Percentiles rank a stretch among this genome's conserved stretches.
These are phyloP conservation scores for Xanthoconium purpureum DNA, from an alignment of 768 basidiomycete genomes.

Conservation along the genomic window DNA sequence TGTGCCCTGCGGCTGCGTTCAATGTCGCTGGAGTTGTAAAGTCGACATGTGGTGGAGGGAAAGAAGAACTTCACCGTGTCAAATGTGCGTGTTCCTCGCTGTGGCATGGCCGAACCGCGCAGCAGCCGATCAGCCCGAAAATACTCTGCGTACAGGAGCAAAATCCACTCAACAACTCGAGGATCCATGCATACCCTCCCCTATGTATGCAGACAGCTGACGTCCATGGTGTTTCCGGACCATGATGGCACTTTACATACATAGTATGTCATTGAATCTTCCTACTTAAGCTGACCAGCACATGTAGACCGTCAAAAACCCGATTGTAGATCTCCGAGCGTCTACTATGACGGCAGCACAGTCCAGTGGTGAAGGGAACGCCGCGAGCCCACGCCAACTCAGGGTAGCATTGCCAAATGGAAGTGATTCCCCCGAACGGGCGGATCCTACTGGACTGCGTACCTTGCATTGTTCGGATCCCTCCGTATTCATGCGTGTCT, in stretches of 20 bases:
- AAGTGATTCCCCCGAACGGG: conserved; percentile 12
- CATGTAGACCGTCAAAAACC: not conserved
- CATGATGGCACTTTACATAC: not conserved
- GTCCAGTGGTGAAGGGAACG: not conserved
- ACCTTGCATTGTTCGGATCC: conserved; percentile 1
- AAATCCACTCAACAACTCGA: conserved; percentile 13
- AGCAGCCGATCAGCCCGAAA: conserved; percentile 16
- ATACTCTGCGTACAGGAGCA: not conserved
- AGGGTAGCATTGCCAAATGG: conserved; percentile 4
- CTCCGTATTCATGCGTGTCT: not conserved
- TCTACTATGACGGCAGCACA: not conserved
- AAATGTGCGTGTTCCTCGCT: conserved; percentile 7
- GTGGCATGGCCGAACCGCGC: conserved; percentile 13
- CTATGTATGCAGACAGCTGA: not conserved
- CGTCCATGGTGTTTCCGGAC: conserved; percentile 5
- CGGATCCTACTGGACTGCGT: conserved; percentile 7
- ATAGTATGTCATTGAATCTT: conserved; percentile 8
- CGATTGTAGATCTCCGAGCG: not conserved
- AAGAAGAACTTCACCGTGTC: conserved; percentile 1
- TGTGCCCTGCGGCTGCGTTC: not conserved
- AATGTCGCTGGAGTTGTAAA: conserved; percentile 5
- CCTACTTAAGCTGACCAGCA: not conserved
- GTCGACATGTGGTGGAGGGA: conserved; percentile 7
- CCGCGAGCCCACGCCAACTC: not conserved
- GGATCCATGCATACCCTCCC: conserved; percentile 5